These are phyloP conservation scores for Colletotrichum karsti DNA, from an alignment of 2,329 filamentous ascomycete genomes.

Conservation along the genomic window DNA sequence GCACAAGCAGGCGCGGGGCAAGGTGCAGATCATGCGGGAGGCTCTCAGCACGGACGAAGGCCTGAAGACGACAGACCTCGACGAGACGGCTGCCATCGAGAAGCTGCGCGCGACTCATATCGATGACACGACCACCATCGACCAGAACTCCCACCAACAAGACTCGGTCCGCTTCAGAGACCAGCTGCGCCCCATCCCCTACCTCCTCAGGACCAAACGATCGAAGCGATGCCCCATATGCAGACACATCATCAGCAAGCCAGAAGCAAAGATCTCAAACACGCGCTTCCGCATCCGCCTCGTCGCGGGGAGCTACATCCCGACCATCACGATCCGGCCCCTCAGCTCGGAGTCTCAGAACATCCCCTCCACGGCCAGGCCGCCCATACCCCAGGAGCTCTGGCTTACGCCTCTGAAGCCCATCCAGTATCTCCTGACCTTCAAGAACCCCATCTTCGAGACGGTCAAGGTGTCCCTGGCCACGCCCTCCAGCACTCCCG, in stretches of 20 bases:
- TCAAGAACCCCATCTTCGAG: slow-evolving; percentile 96
- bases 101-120: slow-evolving; percentile 68
- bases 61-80: slow-evolving; percentile 67
- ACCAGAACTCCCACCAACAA: slow-evolving; percentile 59
- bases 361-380: slow-evolving; percentile 31
- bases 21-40: slow-evolving; percentile 76
- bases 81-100: slow-evolving; percentile 69
- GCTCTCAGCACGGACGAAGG: slow-evolving; percentile 77
- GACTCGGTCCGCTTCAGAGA: slow-evolving; percentile 70
- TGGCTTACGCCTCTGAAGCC: slow-evolving; percentile 65
- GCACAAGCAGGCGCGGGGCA: slow-evolving; percentile 72
- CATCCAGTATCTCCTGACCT: slow-evolving; percentile 85
- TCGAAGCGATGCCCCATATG: slow-evolving; percentile 93
- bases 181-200: slow-evolving; percentile 82
- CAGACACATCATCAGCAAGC: slow-evolving; percentile 94
- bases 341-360: slow-evolving; percentile 50
- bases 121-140: slow-evolving; percentile 64
- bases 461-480: slow-evolving; percentile 87
- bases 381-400: slow-evolving; percentile 45
- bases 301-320: slow-evolving; percentile 88
- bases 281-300: slow-evolving; percentile 93
- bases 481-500: slow-evolving; percentile 81
- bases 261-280: slow-evolving; percentile 88
- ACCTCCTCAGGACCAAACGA: slow-evolving; percentile 87
- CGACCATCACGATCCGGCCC: slow-evolving; percentile 78